phyloP scores from a whole-genome alignment of 192 early-diverging fungal species.

The Geranomyces michiganensis region DNA sequence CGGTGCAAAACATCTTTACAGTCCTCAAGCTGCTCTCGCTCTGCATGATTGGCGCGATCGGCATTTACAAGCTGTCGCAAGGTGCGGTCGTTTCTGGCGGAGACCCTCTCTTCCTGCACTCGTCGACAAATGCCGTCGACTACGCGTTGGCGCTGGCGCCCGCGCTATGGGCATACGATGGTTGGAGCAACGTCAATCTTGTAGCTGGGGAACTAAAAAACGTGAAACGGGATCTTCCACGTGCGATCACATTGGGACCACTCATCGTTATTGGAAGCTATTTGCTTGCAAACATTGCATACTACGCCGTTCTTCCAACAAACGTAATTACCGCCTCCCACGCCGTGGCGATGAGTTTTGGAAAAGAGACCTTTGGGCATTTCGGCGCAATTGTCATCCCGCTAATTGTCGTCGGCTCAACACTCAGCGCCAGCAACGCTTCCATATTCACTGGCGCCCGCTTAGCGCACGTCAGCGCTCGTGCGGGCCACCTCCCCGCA shows the following conservation, averaged over 20 bases:
- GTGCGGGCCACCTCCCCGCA: slow-evolving; percentile 68
- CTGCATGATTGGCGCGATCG: slow-evolving; percentile 43
- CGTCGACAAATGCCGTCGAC: slow-evolving; percentile 59
- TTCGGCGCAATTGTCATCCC: slow-evolving; percentile 71
- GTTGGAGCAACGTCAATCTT: slow-evolving; percentile 58
- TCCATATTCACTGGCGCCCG: slow-evolving; percentile 74
- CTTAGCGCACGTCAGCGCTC: slow-evolving; percentile 67
- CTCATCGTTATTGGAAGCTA: slow-evolving; percentile 49
- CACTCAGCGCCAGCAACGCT: slow-evolving; percentile 79
- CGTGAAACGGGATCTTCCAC: slow-evolving; percentile 47
- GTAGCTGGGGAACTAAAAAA: slow-evolving; percentile 56
- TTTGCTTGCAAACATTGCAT: slow-evolving; percentile 50
- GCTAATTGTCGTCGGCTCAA: slow-evolving; percentile 70
- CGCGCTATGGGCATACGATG: slow-evolving; percentile 57
- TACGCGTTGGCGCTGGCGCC: slow-evolving; percentile 78
- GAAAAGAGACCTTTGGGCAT: slow-evolving; percentile 62
- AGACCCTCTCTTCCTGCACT: slow-evolving; percentile 56
- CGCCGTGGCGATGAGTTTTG: slow-evolving; percentile 54
- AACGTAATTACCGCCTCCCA: slow-evolving; percentile 10
- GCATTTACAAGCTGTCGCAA: slow-evolving; percentile 28
- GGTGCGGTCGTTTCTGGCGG: neutral
- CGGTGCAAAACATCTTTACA: slow-evolving; percentile 52
- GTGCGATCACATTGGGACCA: slow-evolving; percentile 39
- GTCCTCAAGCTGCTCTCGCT: slow-evolving; percentile 47
- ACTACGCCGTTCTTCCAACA: slow-evolving; percentile 47